Evolutionary conservation across 176 grass and related monocot species (phyloP), one percentile per base, ranked within the genome.

Genomic region (Aegilops longissima): DNA sequence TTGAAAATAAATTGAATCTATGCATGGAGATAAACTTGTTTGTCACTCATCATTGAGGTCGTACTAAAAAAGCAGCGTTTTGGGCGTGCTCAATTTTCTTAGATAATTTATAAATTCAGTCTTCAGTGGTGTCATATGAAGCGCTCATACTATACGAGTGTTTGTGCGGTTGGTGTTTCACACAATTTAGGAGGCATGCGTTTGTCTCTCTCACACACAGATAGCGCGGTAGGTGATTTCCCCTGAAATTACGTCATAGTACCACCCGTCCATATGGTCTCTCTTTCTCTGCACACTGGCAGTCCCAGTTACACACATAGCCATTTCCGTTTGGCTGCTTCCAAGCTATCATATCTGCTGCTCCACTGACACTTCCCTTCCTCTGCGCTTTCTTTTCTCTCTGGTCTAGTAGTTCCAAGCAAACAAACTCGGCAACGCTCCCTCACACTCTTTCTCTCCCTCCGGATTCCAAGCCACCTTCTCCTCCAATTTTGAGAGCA

Each of bases 141-240:
- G 13, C 3, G 68, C 12, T 61, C 86, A 88, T 61, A 42, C 72
- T 33, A 45, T 6, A 59, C 0, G 29, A 64, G 66, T 88, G 73
- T 16, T 65, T 42, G 36, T 6, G 6, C 1, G 47, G 87, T 84
- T 33, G 82, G 30, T 89, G 87, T 24, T n/a, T 89, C 82, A 85
- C 87, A 52, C 76, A 8, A 73, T 12, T 45, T 4, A 72, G 76
- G 8, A 59, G 63, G 80, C 2, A 2, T 18, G 16, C 8, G 11
- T 62, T 64, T 13, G 34, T 34, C n/a, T 8, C 54, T 21, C 54
- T 13, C 54, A 21, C 54, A 59, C 51, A 35, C 9, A 12, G 6
- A 29, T 31, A 12, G 16, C 16, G 40, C 14, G 5, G 24, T 49
- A 12, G 23, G 14, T 45, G 49, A 21, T 81, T 65, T 49, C 5